Evolutionary conservation across 441 rosid species (phyloP), one percentile per base, ranked within the genome.

Genomic region (Breynia disticha): DNA sequence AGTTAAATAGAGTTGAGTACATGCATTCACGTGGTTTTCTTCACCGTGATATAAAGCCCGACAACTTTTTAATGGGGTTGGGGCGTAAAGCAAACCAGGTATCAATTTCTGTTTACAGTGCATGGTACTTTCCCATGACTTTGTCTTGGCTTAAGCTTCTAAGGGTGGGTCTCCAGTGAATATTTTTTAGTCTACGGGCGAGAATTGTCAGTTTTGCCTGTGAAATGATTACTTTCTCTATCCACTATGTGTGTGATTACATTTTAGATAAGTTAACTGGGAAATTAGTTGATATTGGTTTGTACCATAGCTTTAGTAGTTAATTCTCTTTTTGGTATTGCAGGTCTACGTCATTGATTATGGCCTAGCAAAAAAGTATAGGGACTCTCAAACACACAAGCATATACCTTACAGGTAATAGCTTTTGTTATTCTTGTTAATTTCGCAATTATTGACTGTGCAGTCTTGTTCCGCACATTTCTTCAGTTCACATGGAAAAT

Each of bases 21-120:
- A 82, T 90, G 97, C 99, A 94, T 57, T 78, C 95, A 19, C 75
- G 91, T 50, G 97, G 99, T 50, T 90, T 94, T 71, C 99, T 94
- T 78, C 99, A 94, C 71, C 91, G 99, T 65, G 99, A 94, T 70
- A 90, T 94, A 66, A 94, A 94, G 77, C 99, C 99, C 42, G 99
- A 94, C 75, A 94, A 94, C 65, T 94, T 90, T 60, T 75, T 94
- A 59, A 90, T 94, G 97, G 99, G 99, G 38, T 72, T 87, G 20
- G 96, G 96, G 41, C 91, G 95, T 55, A 94, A 90, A 77, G 96
- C 97, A 50, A 90, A 90, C 82, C 96, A 90, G 90, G 99, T 90
- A 52, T 11, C 8, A 53, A 16, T 39, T 19, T 13, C 1, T 12
- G n/a, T n/a, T n/a, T n/a, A n/a, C n/a, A n/a, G n/a, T n/a, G 11